Conservation (phyloP, 2,329 filamentous ascomycete genomes). For the Rhytidhysteron rufulum region DNA sequence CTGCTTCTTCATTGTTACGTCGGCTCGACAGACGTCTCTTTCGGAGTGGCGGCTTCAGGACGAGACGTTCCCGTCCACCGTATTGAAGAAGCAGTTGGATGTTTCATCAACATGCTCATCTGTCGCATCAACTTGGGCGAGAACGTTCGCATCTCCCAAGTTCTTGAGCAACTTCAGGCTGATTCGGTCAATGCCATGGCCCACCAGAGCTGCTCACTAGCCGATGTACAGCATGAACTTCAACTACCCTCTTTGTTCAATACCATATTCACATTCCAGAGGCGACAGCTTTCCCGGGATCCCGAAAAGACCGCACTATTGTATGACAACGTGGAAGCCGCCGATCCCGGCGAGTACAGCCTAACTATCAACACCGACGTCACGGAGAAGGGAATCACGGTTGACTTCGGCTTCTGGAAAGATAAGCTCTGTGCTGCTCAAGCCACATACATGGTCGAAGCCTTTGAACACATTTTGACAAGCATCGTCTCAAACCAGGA, state of each 20-base stretch:
- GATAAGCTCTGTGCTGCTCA: constrained; percentile 10
- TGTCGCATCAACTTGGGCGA: constrained; percentile 35
- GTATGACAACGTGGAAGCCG: constrained; percentile 31
- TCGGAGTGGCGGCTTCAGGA: constrained; percentile 38
- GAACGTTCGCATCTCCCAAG: constrained; percentile 20
- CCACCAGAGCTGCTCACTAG: constrained; percentile 48
- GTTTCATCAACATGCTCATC: constrained; percentile 38
- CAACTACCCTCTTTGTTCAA: constrained; percentile 33
- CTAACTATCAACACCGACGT: constrained; percentile 43
- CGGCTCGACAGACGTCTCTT: constrained; percentile 31
- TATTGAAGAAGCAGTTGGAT: constrained; percentile 43
- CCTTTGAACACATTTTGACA: constrained; percentile 24
- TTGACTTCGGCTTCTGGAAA: constrained; percentile 14
- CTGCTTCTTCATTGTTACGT: constrained; percentile 27
- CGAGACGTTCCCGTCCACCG: constrained; percentile 40
- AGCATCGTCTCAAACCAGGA: constrained; percentile 14
- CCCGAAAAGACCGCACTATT: constrained; percentile 21
- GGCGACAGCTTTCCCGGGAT: constrained; percentile 21
- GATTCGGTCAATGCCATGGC: constrained; percentile 46
- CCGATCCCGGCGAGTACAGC: constrained; percentile 33
- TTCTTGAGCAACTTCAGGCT: constrained; percentile 43
- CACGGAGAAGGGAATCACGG: constrained; percentile 21
- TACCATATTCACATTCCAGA: constrained; percentile 34
- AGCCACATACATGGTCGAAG: constrained; percentile 18
- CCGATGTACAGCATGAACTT: constrained; percentile 34